Evolutionary conservation across 257 asterid species (phyloP).

Genomic region (Solanum verrucosum): DNA sequence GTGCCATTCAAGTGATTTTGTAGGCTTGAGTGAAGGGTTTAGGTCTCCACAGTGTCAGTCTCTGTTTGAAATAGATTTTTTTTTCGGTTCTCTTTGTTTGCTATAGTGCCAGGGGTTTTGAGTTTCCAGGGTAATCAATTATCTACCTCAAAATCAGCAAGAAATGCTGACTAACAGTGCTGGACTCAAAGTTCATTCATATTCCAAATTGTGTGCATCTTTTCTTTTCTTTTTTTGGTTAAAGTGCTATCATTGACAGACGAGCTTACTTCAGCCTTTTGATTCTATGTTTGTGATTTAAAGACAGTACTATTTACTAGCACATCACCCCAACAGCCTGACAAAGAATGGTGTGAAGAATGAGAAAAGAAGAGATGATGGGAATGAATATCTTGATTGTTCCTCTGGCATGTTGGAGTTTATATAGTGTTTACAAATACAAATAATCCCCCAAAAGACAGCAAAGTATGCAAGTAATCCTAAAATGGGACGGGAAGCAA

Average conservation of each 20-base stretch:
- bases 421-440: neutral
- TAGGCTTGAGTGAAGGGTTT: neutral
- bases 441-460: neutral
- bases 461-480: neutral
- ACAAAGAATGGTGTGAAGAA: neutral
- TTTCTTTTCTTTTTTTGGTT: neutral
- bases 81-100: neutral
- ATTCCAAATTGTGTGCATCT: neutral
- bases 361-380: neutral
- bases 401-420: neutral
- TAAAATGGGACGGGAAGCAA: neutral
- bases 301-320: neutral
- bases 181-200: neutral
- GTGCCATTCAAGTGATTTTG: neutral
- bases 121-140: neutral
- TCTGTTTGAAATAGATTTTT: neutral
- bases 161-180: neutral
- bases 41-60: neutral
- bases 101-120: neutral
- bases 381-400: neutral
- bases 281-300: neutral
- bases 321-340: constrained; percentile 3
- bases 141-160: neutral
- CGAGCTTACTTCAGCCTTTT: neutral
- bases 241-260: neutral